Conservation (phyloP, 2,329 filamentous ascomycete genomes). For the Alternaria sp. region DNA sequence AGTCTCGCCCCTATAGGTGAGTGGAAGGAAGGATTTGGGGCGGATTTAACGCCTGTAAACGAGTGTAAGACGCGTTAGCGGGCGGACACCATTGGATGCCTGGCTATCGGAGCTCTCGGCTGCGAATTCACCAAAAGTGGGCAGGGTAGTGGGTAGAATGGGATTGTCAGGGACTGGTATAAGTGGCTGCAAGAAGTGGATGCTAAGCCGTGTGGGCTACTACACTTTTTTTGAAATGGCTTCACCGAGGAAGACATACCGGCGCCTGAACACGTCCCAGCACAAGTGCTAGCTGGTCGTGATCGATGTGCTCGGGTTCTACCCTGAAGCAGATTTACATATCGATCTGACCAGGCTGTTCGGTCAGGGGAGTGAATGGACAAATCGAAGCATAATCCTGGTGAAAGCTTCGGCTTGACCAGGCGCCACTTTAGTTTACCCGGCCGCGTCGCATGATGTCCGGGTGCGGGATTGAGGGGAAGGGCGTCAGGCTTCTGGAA, state of each 20-base stretch:
- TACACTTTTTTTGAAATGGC: background rate
- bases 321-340: background rate
- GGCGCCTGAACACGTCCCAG: background rate
- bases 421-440: constrained; percentile 9
- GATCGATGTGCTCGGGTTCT: background rate
- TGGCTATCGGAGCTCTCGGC: constrained; percentile 8
- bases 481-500: background rate
- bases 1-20: constrained; percentile 13
- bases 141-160: constrained; percentile 14
- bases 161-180: constrained; percentile 3
- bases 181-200: constrained; percentile 11
- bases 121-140: constrained; percentile 5
- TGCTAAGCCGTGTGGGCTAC: constrained; percentile 15
- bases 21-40: constrained; percentile 4
- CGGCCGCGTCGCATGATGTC: constrained; percentile 5
- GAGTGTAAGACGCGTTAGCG: constrained; percentile 2
- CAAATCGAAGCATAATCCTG: background rate
- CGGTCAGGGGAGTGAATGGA: background rate
- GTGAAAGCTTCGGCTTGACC: background rate
- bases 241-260: background rate
- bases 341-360: background rate
- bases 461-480: background rate
- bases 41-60: constrained; percentile 12
- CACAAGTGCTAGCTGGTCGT: background rate
- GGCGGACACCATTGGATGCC: constrained; percentile 9